phyloP scores from a whole-genome alignment of 2,329 filamentous ascomycete genomes.

The Cytospora schulzeri region DNA sequence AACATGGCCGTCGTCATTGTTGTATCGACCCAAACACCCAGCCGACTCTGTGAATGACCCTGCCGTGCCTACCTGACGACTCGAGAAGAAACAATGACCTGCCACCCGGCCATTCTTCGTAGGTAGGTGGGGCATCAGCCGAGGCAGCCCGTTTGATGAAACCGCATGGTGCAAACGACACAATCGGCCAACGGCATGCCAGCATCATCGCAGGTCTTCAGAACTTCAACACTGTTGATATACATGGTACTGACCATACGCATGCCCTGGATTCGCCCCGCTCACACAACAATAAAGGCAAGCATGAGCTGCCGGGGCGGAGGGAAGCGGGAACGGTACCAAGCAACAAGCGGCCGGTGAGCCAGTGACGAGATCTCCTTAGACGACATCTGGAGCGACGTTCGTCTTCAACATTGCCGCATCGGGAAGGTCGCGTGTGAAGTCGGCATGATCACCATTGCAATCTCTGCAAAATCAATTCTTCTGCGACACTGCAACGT shows the following conservation, averaged over 20 bases:
- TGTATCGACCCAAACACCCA: slow-evolving; percentile 2
- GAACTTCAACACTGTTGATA: slow-evolving; percentile 8
- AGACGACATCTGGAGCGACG: slow-evolving; percentile 1
- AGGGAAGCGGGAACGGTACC: slow-evolving; percentile 4
- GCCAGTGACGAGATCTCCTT: background rate
- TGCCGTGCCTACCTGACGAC: background rate
- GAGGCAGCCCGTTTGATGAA: slow-evolving; percentile 16
- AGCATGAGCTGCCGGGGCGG: slow-evolving; percentile 15
- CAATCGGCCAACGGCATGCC: slow-evolving; percentile 2
- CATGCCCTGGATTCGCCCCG: slow-evolving; percentile 14
- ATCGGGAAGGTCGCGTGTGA: slow-evolving; percentile 20
- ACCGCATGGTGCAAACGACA: background rate
- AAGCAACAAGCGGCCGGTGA: background rate
- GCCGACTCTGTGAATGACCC: background rate
- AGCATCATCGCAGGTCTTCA: slow-evolving; percentile 6
- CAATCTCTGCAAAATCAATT: slow-evolving; percentile 15
- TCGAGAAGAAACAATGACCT: slow-evolving; percentile 13
- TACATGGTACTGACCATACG: background rate
- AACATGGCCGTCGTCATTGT: background rate
- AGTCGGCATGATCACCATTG: background rate
- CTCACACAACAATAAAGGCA: slow-evolving; percentile 10
- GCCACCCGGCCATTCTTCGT: background rate
- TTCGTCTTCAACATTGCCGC: slow-evolving; percentile 6
- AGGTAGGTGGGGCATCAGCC: slow-evolving; percentile 6
- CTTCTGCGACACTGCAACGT: slow-evolving; percentile 12